Conservation (phyloP, 2,329 filamentous ascomycete genomes). For the Diaporthe destruens region DNA sequence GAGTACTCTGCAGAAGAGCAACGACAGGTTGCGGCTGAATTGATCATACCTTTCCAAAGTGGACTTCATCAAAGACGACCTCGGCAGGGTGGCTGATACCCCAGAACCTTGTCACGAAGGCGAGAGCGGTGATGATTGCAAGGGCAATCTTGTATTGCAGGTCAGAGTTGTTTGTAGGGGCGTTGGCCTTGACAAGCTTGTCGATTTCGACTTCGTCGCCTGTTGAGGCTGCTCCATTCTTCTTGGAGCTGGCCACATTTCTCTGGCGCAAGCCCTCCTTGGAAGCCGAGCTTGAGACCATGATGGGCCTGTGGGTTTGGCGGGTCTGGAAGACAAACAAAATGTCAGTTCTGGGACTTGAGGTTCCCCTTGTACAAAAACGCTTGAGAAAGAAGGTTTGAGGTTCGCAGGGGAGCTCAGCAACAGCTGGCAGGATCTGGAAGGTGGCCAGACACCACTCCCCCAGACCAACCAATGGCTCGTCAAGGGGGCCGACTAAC, state of each 20-base stretch:
- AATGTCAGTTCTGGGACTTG: conserved; percentile 26
- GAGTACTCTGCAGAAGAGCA: background rate
- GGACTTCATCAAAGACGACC: conserved; percentile 98
- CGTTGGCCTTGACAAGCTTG: conserved; percentile 58
- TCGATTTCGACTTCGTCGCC: conserved; percentile 63
- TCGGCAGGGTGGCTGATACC: conserved; percentile 95
- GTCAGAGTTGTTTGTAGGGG: conserved; percentile 67
- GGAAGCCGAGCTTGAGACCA: conserved; percentile 63
- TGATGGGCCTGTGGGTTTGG: conserved; percentile 49
- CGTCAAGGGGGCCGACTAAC: conserved; percentile 10
- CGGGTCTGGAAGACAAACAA: conserved; percentile 14
- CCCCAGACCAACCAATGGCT: conserved; percentile 4
- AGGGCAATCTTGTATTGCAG: conserved; percentile 88
- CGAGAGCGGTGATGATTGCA: conserved; percentile 80
- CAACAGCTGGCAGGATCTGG: conserved; percentile 36
- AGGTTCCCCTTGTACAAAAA: conserved; percentile 3
- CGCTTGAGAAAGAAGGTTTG: background rate
- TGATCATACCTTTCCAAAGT: conserved; percentile 92
- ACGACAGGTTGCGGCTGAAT: conserved; percentile 22
- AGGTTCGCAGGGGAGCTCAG: conserved; percentile 4
- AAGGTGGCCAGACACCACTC: conserved; percentile 36
- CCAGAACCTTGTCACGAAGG: conserved; percentile 94
- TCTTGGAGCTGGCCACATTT: conserved; percentile 63
- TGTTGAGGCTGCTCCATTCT: conserved; percentile 60
- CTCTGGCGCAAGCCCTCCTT: conserved; percentile 72